Conservation (phyloP, 768 basidiomycete species). For the Tulasnella sp. region DNA sequence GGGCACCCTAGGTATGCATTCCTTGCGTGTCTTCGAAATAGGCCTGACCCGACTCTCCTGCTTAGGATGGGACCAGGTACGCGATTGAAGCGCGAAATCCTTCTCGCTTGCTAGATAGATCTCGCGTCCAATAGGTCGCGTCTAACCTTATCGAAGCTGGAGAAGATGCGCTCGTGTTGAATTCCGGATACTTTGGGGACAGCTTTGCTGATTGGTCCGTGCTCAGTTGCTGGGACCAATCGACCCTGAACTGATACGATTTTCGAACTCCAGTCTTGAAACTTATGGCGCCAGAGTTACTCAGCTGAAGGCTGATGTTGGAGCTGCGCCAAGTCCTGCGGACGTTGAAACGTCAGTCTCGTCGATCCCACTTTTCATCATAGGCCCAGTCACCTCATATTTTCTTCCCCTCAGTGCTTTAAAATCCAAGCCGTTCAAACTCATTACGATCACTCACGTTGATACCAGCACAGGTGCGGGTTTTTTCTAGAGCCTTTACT, state of each 20-base stretch:
- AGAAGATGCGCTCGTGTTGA: slow-evolving; percentile 75
- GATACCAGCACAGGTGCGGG: slow-evolving; percentile 75
- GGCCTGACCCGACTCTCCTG: not conserved
- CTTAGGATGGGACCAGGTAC: slow-evolving; percentile 82
- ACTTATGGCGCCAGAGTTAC: slow-evolving; percentile 87
- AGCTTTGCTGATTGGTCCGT: slow-evolving; percentile 80
- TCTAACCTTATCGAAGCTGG: slow-evolving; percentile 76
- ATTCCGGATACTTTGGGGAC: slow-evolving; percentile 93
- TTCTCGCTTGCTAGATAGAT: not conserved
- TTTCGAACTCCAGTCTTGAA: slow-evolving; percentile 52
- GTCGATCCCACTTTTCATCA: not conserved
- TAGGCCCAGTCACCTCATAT: not conserved
- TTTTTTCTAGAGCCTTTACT: not conserved
- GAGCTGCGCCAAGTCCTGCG: slow-evolving; percentile 60
- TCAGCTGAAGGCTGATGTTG: slow-evolving; percentile 77
- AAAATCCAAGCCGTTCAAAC: slow-evolving; percentile 74
- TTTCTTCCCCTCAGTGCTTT: slow-evolving; percentile 47
- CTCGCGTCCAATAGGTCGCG: slow-evolving; percentile 55
- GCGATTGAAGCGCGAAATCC: slow-evolving; percentile 32
- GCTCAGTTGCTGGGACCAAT: slow-evolving; percentile 14
- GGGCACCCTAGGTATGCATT: slow-evolving; percentile 65
- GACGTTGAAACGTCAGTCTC: slow-evolving; percentile 50
- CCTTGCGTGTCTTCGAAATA: not conserved
- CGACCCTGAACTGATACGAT: not conserved
- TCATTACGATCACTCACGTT: slow-evolving; percentile 92